Conservation (phyloP, 345 rosid species). For the Sonneratia caseolaris region DNA sequence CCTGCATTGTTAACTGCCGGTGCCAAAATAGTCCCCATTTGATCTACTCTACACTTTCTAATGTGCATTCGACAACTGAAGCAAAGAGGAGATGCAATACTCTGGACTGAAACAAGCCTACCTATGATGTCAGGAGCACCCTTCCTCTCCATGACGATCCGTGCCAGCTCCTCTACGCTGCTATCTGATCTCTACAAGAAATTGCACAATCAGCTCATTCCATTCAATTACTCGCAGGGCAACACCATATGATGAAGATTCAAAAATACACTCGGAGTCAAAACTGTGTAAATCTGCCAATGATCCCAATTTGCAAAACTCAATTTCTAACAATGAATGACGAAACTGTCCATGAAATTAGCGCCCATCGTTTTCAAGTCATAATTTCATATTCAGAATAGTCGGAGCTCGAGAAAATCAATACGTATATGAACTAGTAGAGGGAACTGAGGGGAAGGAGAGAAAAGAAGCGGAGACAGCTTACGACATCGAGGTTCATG, state of each 20-base stretch:
- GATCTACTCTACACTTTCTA: too few species aligned
- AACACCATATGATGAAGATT: neutral
- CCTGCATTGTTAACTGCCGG: constrained; percentile 87
- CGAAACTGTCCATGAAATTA: too few species aligned
- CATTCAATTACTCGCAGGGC: neutral
- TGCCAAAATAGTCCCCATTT: too few species aligned
- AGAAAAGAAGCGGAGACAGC: neutral
- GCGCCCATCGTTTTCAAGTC: too few species aligned
- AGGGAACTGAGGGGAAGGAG: neutral
- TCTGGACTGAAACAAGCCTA: constrained; percentile 6
- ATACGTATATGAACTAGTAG: neutral
- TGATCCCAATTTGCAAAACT: too few species aligned
- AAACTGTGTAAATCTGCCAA: too few species aligned
- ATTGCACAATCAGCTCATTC: neutral
- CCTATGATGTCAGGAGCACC: constrained; percentile 86
- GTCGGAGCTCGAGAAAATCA: neutral
- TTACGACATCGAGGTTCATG: constrained; percentile 67
- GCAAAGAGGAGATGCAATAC: too few species aligned
- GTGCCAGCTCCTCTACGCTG: constrained; percentile 70
- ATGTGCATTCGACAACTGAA: too few species aligned
- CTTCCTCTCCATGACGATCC: constrained; percentile 63
- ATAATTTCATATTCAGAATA: neutral
- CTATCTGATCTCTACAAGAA: constrained; percentile 47
- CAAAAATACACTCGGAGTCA: too few species aligned
- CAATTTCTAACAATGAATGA: too few species aligned